Evolutionary conservation across 129 eudicot species (phyloP).

Genomic region (Centella asiatica): DNA sequence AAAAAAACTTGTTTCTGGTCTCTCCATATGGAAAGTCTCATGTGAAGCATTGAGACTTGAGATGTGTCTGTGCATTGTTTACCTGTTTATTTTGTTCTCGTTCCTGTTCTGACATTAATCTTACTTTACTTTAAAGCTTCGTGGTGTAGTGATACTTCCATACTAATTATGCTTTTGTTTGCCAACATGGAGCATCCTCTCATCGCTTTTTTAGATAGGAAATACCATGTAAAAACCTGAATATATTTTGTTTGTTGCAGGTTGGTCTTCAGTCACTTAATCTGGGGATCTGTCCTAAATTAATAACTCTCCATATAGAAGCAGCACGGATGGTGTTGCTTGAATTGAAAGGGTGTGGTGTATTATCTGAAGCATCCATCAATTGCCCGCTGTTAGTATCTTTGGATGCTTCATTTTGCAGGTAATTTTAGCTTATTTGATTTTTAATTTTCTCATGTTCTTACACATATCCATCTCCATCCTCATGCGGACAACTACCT

Average conservation of each 20-base stretch:
- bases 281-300: conserved; percentile 89
- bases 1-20: too few relatives aligned
- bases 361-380: conserved; percentile 78
- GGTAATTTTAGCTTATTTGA: conserved; percentile 30
- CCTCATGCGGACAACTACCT: background rate
- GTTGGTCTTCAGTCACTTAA: conserved; percentile 82
- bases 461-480: background rate
- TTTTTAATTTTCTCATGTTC: conserved; percentile 1
- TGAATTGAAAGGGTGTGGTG: conserved; percentile 97
- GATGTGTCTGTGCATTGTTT: too few relatives aligned
- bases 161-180: background rate
- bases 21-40: too few relatives aligned
- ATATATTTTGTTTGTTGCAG: conserved; percentile 36
- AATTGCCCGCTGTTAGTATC: conserved; percentile 74
- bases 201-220: too few relatives aligned
- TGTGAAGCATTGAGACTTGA: too few relatives aligned
- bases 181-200: background rate
- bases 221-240: too few relatives aligned
- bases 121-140: background rate
- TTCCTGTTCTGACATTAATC: background rate
- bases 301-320: conserved; percentile 60
- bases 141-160: background rate
- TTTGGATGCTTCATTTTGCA: conserved; percentile 97
- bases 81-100: too few relatives aligned
- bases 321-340: conserved; percentile 82